A percentile compares a stretch with the other conserved stretches of the same genome.
Evolutionary conservation across 1,284 basidiomycete genomes (phyloP).

Genomic region (Vanrija pseudolonga): DNA sequence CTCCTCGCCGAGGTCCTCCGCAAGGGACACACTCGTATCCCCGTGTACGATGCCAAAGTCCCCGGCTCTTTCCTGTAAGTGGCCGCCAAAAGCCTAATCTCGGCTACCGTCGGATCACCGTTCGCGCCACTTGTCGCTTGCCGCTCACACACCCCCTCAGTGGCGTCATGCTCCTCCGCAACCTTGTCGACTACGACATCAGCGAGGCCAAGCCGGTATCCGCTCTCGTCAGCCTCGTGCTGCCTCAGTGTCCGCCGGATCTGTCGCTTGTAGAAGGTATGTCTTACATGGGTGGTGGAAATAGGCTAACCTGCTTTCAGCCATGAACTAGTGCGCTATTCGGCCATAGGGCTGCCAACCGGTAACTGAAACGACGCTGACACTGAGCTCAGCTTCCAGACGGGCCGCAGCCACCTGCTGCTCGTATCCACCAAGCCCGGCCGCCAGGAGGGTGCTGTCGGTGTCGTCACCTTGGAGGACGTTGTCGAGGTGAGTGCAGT

Average conservation of each 20-base stretch:
- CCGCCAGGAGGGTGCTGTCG: constrained; percentile 63
- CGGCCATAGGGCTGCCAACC: too few species aligned
- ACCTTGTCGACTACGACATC: constrained; percentile 78
- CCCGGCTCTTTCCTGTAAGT: constrained; percentile 55
- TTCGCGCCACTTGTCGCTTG: too few species aligned
- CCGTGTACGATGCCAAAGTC: constrained; percentile 71
- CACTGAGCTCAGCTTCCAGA: constrained; percentile 62
- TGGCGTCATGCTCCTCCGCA: constrained; percentile 25
- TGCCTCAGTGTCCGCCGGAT: constrained; percentile 60
- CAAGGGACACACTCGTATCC: constrained; percentile 66
- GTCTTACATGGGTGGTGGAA: constrained; percentile 1
- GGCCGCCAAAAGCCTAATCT: background rate
- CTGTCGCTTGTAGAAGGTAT: constrained; percentile 52
- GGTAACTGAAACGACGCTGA: background rate
- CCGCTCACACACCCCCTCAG: constrained; percentile 9
- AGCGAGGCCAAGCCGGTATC: constrained; percentile 68
- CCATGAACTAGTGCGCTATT: constrained; percentile 19
- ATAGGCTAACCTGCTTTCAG: constrained; percentile 9
- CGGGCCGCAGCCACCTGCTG: constrained; percentile 84
- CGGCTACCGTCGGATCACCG: too few species aligned
- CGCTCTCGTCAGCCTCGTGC: constrained; percentile 63
- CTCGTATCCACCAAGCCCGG: constrained; percentile 78
- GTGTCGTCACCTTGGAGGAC: constrained; percentile 62
- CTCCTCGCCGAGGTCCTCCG: constrained; percentile 59
- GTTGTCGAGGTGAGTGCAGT: constrained; percentile 50